Evolutionary conservation across 768 basidiomycete species (phyloP).

Genomic region (Trametes cinnabarina): DNA sequence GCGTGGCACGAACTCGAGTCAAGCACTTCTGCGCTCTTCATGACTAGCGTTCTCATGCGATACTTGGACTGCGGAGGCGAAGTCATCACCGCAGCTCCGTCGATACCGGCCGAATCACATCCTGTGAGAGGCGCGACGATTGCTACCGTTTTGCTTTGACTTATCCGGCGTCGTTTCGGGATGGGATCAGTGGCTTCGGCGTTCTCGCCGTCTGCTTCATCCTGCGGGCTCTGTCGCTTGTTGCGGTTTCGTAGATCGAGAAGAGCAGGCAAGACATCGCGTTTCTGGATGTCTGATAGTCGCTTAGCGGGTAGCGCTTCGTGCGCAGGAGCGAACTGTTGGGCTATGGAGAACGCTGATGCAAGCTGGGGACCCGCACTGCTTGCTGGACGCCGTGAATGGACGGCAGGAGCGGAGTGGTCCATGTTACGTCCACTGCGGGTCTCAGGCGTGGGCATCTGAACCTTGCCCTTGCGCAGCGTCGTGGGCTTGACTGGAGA

Average conservation of each 20-base stretch:
- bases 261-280: background rate
- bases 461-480: background rate
- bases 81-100: background rate
- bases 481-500: background rate
- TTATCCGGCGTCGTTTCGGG: conserved; percentile 1
- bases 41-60: too few species aligned
- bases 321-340: background rate
- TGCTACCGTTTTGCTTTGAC: background rate
- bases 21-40: background rate
- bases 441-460: conserved; percentile 4
- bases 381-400: background rate
- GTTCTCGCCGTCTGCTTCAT: background rate
- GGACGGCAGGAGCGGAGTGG: background rate
- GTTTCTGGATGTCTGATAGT: background rate
- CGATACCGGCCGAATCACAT: background rate
- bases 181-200: background rate
- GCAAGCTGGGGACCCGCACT: background rate
- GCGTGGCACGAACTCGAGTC: background rate
- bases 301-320: background rate
- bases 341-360: background rate
- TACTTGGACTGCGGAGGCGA: too few species aligned
- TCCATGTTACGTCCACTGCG: background rate
- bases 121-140: background rate
- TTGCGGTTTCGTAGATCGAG: background rate
- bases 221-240: background rate